phyloP scores from a whole-genome alignment of 768 basidiomycete species.

The Porpolomopsis calyptriformis region DNA sequence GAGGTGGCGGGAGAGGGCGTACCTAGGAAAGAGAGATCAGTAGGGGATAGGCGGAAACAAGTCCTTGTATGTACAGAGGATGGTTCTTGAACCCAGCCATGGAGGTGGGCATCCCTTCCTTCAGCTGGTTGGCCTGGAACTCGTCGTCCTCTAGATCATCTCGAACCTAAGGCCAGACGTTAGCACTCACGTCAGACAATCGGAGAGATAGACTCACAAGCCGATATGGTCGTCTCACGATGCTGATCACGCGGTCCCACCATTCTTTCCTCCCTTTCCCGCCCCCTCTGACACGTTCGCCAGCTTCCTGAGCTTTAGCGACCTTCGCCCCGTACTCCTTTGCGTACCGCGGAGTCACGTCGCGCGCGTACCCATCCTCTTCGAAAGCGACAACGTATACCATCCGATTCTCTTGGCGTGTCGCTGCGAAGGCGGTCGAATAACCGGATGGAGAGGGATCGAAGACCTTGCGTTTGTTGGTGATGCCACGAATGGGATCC shows the following conservation, averaged over 20 bases:
- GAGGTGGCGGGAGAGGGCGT: constrained; percentile 78
- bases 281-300: constrained; percentile 30
- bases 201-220: constrained; percentile 43
- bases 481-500: constrained; percentile 72
- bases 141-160: constrained; percentile 93
- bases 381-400: constrained; percentile 89
- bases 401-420: constrained; percentile 62
- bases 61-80: constrained; percentile 50
- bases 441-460: constrained; percentile 46
- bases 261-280: constrained; percentile 64
- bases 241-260: constrained; percentile 67
- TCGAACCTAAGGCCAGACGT: constrained; percentile 48
- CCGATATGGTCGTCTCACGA: constrained; percentile 66
- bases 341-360: constrained; percentile 87
- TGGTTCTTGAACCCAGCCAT: constrained; percentile 93
- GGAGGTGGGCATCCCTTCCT: constrained; percentile 88
- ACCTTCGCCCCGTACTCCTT: constrained; percentile 71
- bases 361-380: constrained; percentile 86
- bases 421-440: constrained; percentile 5
- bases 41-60: not conserved
- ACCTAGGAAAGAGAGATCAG: constrained; percentile 32
- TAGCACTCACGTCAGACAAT: constrained; percentile 11
- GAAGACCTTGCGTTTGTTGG: constrained; percentile 73
- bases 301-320: constrained; percentile 64
- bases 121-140: constrained; percentile 61